phyloP scores from a whole-genome alignment of 2,329 filamentous ascomycete species.

The Fusarium palustre region DNA sequence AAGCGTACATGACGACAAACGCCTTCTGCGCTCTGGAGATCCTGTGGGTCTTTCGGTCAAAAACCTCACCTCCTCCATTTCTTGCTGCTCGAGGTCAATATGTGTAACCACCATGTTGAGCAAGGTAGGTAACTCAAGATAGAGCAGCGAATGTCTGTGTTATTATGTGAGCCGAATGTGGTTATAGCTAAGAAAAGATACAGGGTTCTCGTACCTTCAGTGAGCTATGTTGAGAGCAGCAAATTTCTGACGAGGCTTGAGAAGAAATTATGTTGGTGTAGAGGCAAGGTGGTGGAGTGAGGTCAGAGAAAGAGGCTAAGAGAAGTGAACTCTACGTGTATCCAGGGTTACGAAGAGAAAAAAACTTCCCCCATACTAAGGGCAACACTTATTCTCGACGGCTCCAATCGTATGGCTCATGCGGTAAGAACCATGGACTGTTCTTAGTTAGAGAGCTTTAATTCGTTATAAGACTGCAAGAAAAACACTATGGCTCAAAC shows the following conservation, averaged over 20 bases:
- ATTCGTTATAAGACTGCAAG: neutral
- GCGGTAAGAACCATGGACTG: neutral
- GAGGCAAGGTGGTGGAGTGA: neutral
- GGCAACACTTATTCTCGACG: neutral
- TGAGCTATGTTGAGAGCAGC: neutral
- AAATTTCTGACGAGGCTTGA: neutral
- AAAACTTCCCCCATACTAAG: neutral
- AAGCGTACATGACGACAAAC: conserved; percentile 45
- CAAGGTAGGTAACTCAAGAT: neutral
- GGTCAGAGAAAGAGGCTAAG: neutral
- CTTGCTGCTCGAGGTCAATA: conserved; percentile 15
- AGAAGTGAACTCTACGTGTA: neutral
- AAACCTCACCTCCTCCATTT: conserved; percentile 30
- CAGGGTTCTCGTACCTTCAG: neutral
- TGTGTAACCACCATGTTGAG: conserved; percentile 18
- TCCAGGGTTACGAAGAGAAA: neutral
- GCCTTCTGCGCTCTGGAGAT: neutral
- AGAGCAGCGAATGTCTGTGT: conserved; percentile 7
- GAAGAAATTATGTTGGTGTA: neutral
- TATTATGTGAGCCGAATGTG: conserved; percentile 4
- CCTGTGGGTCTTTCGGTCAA: conserved; percentile 24
- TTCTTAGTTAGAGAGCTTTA: neutral
- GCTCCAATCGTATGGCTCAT: conserved; percentile 1
- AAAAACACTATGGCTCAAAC: neutral
- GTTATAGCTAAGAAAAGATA: neutral